These are phyloP conservation scores for Acanthamoeba royreba DNA, from an alignment of 208 protist genomes.

Conservation along the genomic window DNA sequence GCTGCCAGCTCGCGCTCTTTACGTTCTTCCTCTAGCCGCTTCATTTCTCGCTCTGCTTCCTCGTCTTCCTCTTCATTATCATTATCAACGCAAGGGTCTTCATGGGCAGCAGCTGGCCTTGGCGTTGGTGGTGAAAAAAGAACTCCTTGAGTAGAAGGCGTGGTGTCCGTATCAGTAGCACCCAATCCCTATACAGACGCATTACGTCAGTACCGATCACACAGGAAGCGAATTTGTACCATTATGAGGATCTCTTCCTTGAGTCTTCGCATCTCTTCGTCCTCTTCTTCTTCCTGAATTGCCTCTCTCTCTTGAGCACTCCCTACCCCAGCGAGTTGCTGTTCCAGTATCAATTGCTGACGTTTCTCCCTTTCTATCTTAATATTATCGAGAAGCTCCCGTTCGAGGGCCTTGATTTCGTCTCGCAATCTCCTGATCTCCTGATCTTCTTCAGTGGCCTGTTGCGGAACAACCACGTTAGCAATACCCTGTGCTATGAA, in stretches of 20 bases:
- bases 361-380: not conserved
- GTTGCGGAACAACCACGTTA: no score
- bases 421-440: not conserved
- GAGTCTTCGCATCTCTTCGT: not conserved
- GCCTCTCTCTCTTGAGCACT: not conserved
- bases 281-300: not conserved
- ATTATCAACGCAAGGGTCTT: not conserved
- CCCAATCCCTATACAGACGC: no score
- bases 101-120: not conserved
- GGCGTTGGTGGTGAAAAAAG: not conserved
- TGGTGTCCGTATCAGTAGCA: no score
- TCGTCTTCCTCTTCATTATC: not conserved
- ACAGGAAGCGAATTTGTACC: no score
- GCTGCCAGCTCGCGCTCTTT: not conserved
- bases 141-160: no score
- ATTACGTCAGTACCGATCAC: no score
- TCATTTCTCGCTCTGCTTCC: not conserved
- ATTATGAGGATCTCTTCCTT: not conserved
- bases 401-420: not conserved
- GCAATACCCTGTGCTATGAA: no score
- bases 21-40: not conserved
- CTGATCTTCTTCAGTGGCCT: not conserved
- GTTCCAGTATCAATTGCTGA: not conserved
- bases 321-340: not conserved
- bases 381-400: not conserved